Evolutionary conservation across 768 basidiomycete genomes (phyloP).

Genomic region (Lactifluus piperatus): DNA sequence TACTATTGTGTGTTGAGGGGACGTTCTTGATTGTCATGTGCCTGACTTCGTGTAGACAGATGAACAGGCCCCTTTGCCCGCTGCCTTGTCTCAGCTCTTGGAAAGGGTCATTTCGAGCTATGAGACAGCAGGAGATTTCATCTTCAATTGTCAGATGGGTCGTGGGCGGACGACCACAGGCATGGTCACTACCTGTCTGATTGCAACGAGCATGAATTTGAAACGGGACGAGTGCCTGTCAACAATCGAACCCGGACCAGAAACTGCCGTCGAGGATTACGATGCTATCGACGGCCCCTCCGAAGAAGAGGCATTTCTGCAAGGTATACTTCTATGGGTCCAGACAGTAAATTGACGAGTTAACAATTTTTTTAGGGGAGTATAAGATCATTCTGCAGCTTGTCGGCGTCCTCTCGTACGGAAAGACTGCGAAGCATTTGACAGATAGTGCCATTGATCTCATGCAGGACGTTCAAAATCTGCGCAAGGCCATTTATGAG

Average conservation of each 20-base stretch:
- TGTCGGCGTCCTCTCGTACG: constrained; percentile 83
- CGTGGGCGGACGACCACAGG: constrained; percentile 89
- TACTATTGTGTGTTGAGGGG: constrained; percentile 59
- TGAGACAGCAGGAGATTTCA: constrained; percentile 59
- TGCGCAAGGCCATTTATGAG: constrained; percentile 93
- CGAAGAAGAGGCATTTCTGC: constrained; percentile 82
- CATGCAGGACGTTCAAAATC: constrained; percentile 96
- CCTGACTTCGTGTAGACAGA: constrained; percentile 58
- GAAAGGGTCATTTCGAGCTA: constrained; percentile 55
- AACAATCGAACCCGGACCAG: constrained; percentile 32
- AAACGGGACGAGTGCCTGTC: constrained; percentile 33
- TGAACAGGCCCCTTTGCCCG: constrained; percentile 92
- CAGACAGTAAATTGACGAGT: not conserved
- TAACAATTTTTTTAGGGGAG: constrained; percentile 50
- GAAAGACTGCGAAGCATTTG: constrained; percentile 86
- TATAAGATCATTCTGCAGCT: constrained; percentile 96
- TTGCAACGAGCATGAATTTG: constrained; percentile 67
- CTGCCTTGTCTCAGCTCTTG: constrained; percentile 70
- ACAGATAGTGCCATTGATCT: constrained; percentile 84
- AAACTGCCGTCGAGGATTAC: constrained; percentile 36
- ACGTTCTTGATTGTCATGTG: not conserved
- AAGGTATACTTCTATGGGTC: constrained; percentile 41
- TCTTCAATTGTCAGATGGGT: constrained; percentile 98
- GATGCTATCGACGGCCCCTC: constrained; percentile 74
- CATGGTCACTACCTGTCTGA: constrained; percentile 84